Conservation (phyloP, 2,329 filamentous ascomycete genomes). For the Xylariaceae sp. region DNA sequence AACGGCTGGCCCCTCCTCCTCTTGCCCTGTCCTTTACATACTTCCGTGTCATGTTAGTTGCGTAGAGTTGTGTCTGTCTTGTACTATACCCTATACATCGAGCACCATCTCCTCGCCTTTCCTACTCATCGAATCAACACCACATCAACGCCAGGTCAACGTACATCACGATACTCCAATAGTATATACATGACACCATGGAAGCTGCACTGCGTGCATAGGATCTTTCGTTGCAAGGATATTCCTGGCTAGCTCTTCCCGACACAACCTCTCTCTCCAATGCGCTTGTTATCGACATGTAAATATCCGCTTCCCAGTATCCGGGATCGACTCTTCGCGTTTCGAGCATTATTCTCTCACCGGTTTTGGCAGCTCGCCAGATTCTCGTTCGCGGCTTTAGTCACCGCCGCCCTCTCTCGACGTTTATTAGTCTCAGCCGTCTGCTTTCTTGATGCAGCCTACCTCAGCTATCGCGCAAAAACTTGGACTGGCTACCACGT, state of each 20-base stretch:
- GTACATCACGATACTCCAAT: constrained; percentile 17
- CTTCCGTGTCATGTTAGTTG: constrained; percentile 14
- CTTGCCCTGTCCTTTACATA: constrained; percentile 4
- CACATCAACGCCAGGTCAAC: constrained; percentile 12
- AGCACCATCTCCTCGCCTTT: constrained; percentile 2
- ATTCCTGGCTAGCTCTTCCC: constrained; percentile 16
- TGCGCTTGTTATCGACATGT: constrained; percentile 24
- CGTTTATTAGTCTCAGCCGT: constrained; percentile 27
- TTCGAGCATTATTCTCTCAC: constrained; percentile 9
- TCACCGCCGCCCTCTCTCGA: constrained; percentile 16
- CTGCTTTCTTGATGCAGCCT: constrained; percentile 19
- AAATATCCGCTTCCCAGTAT: constrained; percentile 24
- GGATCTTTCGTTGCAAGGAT: constrained; percentile 23
- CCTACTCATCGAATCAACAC: constrained; percentile 9
- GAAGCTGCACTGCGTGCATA: constrained; percentile 21
- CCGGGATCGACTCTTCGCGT: constrained; percentile 12
- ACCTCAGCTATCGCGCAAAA: constrained; percentile 13
- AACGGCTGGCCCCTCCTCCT: constrained; percentile 11
- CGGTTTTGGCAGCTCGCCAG: constrained; percentile 22
- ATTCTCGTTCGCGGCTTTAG: constrained; percentile 7
- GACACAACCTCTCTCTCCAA: constrained; percentile 22
- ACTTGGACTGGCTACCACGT: constrained; percentile 18
- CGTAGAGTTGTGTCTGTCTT: constrained; percentile 19
- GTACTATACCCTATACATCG: constrained; percentile 17
- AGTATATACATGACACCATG: constrained; percentile 23